These are phyloP conservation scores for Termitomyces sp. DNA, from an alignment of 768 basidiomycete genomes.

Conservation along the genomic window DNA sequence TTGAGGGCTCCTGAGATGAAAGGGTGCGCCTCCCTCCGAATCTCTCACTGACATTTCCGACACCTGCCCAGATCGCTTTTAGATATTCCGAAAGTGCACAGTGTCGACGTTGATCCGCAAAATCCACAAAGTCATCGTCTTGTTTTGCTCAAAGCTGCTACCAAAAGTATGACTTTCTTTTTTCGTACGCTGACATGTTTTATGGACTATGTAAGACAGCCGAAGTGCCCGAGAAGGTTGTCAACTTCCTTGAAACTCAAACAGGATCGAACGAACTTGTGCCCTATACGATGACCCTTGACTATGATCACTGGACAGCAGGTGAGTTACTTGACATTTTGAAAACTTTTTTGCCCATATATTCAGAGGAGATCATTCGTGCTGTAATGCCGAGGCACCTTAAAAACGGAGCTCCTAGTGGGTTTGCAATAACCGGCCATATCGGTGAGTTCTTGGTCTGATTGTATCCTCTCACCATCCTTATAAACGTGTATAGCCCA, in stretches of 20 bases:
- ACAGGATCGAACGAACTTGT: slow-evolving; percentile 44
- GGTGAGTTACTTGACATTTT: slow-evolving; percentile 38
- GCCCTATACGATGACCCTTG: slow-evolving; percentile 58
- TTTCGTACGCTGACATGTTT: slow-evolving; percentile 6
- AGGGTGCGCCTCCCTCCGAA: slow-evolving; percentile 39
- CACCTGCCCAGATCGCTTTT: slow-evolving; percentile 47
- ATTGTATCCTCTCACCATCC: not conserved
- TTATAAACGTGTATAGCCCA: slow-evolving; percentile 55
- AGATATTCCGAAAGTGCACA: slow-evolving; percentile 66
- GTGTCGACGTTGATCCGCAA: slow-evolving; percentile 49
- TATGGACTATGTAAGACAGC: slow-evolving; percentile 51
- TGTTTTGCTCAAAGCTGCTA: slow-evolving; percentile 60
- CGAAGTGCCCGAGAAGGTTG: slow-evolving; percentile 56
- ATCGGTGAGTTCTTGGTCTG: slow-evolving; percentile 58
- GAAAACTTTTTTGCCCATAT: slow-evolving; percentile 20
- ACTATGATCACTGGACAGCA: slow-evolving; percentile 88
- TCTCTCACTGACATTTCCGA: not conserved
- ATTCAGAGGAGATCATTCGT: slow-evolving; percentile 80
- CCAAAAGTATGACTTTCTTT: slow-evolving; percentile 49
- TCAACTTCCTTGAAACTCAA: slow-evolving; percentile 54
- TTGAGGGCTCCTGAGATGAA: slow-evolving; percentile 57
- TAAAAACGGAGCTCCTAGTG: slow-evolving; percentile 74
- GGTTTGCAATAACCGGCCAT: slow-evolving; percentile 88
- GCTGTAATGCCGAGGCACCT: slow-evolving; percentile 79
- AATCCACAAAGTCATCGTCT: slow-evolving; percentile 52